Base-by-base conservation (phyloP, 805 yeast species). In the Wickerhamiella spandovensis region DNA sequence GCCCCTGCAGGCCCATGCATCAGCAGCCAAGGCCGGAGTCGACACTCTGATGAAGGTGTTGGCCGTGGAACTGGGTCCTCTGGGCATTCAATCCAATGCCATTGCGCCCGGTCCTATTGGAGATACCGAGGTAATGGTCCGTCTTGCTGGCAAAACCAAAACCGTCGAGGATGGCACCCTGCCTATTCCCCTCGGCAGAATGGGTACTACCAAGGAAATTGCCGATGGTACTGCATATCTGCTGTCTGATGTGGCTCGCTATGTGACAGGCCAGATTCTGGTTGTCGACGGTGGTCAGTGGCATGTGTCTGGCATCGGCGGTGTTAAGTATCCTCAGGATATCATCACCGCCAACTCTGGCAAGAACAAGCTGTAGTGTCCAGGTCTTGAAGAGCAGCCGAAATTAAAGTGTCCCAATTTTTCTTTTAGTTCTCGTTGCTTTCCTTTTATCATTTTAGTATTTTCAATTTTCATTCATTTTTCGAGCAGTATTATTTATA, bases 1-100 rank as follows among this genome's bases (percentile, higher is more conserved):
- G 21, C 95, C 95, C 12, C 80, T 82, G 68, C 96, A 89, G 66
- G 60, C 79, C 6, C 96, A 88, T 61, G 95, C 86, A 2, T 82
- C 87, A 8, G 95, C 96, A 0, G 96, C 96, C 2, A 88, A 89
- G 66, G 95, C 96, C 0, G 97, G 95, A 17, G 74, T 89, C 42
- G 97, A 89, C 64, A 92, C 95, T 1, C 69, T 88, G 41, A 78
- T 85, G 21, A 79, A 82, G 55, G 82, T 86, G 1, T 66, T 88
- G 52, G 95, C 95, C 1, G 92, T 87, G 4, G 97, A 88, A 66
- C 71, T 85, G 50, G 96, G 96, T 1, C 95, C 95, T 1, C 63
- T 84, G 51, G 96, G 96, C 3, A 74, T 88, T 41, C 74, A 92
- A 49, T 74, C 79, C 46, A 88, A 88, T 63, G 78, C 84, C 61